phyloP scores from a whole-genome alignment of 75 land plant species.

The Selaginella moellendorffii region DNA sequence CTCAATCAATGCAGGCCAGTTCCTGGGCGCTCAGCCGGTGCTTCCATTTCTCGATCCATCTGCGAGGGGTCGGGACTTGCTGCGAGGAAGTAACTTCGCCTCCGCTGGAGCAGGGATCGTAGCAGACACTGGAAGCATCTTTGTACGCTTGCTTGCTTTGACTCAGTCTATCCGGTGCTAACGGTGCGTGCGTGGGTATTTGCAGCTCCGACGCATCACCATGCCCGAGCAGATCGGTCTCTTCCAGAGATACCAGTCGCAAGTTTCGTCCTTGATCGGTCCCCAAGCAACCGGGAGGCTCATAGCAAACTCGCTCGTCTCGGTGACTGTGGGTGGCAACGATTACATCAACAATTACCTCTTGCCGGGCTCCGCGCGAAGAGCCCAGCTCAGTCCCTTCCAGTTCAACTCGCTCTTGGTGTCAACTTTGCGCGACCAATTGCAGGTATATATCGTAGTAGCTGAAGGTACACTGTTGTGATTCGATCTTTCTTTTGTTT shows the following conservation, averaged over 20 bases:
- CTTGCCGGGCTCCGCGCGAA: neutral
- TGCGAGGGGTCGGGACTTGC: neutral
- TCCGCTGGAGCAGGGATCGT: conserved; percentile 58
- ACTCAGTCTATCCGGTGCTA: neutral
- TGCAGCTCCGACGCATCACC: neutral
- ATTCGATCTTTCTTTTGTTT: neutral
- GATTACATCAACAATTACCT: neutral
- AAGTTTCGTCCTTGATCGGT: neutral
- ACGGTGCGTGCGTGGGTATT: neutral
- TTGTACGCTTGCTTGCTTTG: conserved; percentile 11
- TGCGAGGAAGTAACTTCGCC: conserved; percentile 41
- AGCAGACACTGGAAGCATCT: conserved; percentile 18
- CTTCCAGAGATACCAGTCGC: neutral
- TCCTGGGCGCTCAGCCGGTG: conserved; percentile 13
- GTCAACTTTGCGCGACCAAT: neutral
- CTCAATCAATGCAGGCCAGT: conserved; percentile 20
- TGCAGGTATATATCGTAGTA: neutral
- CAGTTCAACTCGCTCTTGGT: neutral
- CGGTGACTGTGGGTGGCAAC: neutral
- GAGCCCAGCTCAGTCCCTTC: neutral
- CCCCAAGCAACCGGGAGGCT: neutral
- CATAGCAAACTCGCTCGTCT: neutral
- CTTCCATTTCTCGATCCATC: conserved; percentile 14
- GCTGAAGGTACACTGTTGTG: neutral
- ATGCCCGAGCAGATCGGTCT: neutral